phyloP scores from a whole-genome alignment of 129 eudicot genomes.

The Apium graveolens region DNA sequence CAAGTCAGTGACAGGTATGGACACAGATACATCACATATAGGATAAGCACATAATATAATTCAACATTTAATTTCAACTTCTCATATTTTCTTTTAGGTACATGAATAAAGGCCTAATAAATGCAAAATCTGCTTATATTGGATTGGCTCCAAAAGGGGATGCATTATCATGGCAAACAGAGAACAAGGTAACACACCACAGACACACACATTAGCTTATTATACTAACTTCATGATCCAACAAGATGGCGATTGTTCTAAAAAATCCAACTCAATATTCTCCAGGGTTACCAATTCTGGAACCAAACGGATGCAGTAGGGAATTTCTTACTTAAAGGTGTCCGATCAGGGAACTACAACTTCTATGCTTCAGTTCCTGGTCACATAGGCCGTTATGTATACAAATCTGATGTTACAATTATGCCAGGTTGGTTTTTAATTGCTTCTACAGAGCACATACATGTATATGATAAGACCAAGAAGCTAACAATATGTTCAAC shows the following conservation, averaged over 20 bases:
- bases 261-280: background rate
- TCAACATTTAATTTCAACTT: background rate
- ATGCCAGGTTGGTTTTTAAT: slow-evolving; percentile 22
- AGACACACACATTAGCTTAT: background rate
- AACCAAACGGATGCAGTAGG: slow-evolving; percentile 38
- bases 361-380: slow-evolving; percentile 67
- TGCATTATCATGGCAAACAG: slow-evolving; percentile 53
- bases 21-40: background rate
- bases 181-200: slow-evolving; percentile 32
- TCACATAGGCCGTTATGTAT: slow-evolving; percentile 49
- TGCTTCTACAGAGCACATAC: background rate
- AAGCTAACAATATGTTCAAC: background rate
- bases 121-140: slow-evolving; percentile 34
- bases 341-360: slow-evolving; percentile 40
- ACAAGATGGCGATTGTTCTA: too few relatives aligned
- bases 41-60: background rate
- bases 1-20: slow-evolving; percentile 22
- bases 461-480: background rate
- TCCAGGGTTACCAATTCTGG: slow-evolving; percentile 83
- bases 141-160: slow-evolving; percentile 57
- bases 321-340: slow-evolving; percentile 29
- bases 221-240: background rate
- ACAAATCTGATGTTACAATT: slow-evolving; percentile 13
- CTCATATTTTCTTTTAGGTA: slow-evolving; percentile 22
- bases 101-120: background rate